Base-by-base conservation (phyloP, 305 asterid species). In the Salvia sclarea region DNA sequence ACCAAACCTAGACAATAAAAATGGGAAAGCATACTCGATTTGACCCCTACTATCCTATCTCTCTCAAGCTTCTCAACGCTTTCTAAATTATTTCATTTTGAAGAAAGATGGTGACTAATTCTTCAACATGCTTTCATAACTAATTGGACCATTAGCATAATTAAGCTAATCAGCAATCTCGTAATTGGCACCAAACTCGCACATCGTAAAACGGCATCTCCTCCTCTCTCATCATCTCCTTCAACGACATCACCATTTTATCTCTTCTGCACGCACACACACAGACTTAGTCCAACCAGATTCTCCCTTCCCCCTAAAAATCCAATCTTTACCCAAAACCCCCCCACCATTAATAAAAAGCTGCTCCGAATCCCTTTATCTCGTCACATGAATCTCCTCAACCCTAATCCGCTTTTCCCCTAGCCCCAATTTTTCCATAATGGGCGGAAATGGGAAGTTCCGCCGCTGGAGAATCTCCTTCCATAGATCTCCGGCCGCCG, bases 391-490 rank as follows among this genome's bases (percentile, higher is more conserved):
- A 72, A 25, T 70, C 38, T 57, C 69, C 3, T 45, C 37, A 70
- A 61, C 73, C 73, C 75, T 68, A 72, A 68, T 4, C 45, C 33
- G 40, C 3, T 8, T 40, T 55, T 3, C 24, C 68, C 13, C 22
- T 45, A 43, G 33, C 2, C 30, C 33, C n/a, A 21, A 37, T 4
- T 28, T 9, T 8, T 24, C 10, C 59, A 64, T n/a, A 28, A 87
- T 85, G 93, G 92, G 85, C 56, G 89, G 90, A 63, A 75, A 76
- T 14, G 84, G 83, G 0, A 89, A 80, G 74, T 58, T 70, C 73
- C 84, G 84, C 68, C 75, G 74, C 24, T 86, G 95, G 96, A 69
- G 75, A 55, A 61, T 91, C 72, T 83, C 84, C 8, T 55, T 85
- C 13, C 59, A 71, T 78, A 82, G 81, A 76, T 76, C 95, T 6